Evolutionary conservation across 2,329 filamentous ascomycete species (phyloP).

Genomic region (Xylariomycetidae sp.): DNA sequence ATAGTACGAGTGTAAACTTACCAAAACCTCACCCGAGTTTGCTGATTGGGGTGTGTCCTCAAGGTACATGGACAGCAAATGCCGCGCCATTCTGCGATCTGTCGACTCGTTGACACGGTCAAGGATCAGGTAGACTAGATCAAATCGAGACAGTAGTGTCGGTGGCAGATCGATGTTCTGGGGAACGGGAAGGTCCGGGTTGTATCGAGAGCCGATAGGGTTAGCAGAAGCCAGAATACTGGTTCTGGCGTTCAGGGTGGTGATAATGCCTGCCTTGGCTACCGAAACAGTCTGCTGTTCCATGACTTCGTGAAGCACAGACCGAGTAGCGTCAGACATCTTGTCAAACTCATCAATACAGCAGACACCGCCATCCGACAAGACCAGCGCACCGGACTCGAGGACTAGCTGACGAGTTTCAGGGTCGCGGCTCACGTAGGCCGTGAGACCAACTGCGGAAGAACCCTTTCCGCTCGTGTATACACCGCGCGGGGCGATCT

Average conservation of each 20-base stretch:
- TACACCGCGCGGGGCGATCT: slow-evolving; percentile 85
- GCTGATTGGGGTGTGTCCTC: slow-evolving; percentile 91
- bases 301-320: slow-evolving; percentile 83
- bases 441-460: slow-evolving; percentile 74
- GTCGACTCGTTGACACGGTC: slow-evolving; percentile 87
- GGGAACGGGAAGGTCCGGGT: slow-evolving; percentile 88
- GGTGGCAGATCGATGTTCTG: slow-evolving; percentile 98
- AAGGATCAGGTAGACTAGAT: slow-evolving; percentile 92
- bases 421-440: slow-evolving; percentile 74
- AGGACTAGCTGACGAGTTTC: slow-evolving; percentile 75
- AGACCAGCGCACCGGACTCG: slow-evolving; percentile 71
- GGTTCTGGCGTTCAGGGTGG: slow-evolving; percentile 90
- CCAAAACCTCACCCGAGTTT: slow-evolving; percentile 68
- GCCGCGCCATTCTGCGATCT: slow-evolving; percentile 83
- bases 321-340: slow-evolving; percentile 74
- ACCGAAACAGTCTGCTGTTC: slow-evolving; percentile 82
- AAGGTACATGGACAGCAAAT: slow-evolving; percentile 92
- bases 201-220: slow-evolving; percentile 96
- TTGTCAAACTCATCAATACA: slow-evolving; percentile 85
- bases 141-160: slow-evolving; percentile 90
- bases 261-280: slow-evolving; percentile 90
- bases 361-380: slow-evolving; percentile 77
- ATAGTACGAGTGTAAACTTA: slow-evolving; percentile 38
- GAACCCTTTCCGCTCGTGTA: slow-evolving; percentile 79
- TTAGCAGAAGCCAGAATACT: slow-evolving; percentile 96